Evolutionary conservation across 306 rosid species (phyloP), one percentile per base, ranked within the genome.

Genomic region (Acmispon strigosus): DNA sequence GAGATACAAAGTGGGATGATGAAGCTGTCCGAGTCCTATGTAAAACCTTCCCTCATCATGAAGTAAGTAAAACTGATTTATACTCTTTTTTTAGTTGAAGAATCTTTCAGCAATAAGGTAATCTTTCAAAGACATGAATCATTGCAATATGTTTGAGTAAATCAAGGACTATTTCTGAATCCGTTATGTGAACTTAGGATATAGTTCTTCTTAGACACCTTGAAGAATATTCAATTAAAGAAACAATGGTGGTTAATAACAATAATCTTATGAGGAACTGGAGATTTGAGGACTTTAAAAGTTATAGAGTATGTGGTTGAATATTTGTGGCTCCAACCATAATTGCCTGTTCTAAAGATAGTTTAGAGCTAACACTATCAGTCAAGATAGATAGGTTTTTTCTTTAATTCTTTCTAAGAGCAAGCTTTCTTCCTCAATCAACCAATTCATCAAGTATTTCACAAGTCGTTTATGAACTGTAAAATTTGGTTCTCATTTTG

Each of bases 1-100:
- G 97, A 77, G 99, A 94, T 80, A 74, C 69, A 62, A 89, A 89
- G 69, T 74, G 96, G 89, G 99, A 94, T 20, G 81, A 79, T 4
- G 99, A 94, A 78, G 99, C 99, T 64, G 19, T 85, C 52, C 76
- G 9, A 73, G 91, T 91, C 62, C 82, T 94, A 39, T 84, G 91
- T 3, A 68, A 78, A 77, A 79, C 96, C 62, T 94, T 94, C 63
- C 95, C 99, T 52, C 22, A 76, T 64, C 60, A 83, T 61, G 72
- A 94, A 77, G 99, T 94, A 83, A 88, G 93, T 73, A 73, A 69
- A 67, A 63, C 39, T 55, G 32, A 44, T 44, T 20, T 63, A 32
- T 54, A 54, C 24, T 2, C 2, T 22, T 2, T 22, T 22, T 22
- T 22, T 22, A 22, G 24, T 22, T 22, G 24, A 22, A 22, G 24